Evolutionary conservation across 192 early-diverging fungal species (phyloP), one percentile per base, ranked within the genome.

Genomic region (Dimargaris cristalligena): DNA sequence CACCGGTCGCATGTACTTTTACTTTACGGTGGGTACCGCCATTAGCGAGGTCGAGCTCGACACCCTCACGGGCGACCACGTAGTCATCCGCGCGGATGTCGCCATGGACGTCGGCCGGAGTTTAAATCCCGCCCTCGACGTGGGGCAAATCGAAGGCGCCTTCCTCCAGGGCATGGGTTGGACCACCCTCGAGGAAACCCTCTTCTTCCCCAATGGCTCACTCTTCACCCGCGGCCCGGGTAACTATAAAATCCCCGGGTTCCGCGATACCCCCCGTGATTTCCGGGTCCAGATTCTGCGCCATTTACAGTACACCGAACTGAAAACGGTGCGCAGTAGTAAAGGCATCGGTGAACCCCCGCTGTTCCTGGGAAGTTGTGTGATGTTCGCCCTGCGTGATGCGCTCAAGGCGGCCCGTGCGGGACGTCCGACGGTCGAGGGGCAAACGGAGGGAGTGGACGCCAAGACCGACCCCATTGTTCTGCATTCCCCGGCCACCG

Each of bases 291-390:
- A 67, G 13, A 74, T 91, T 44, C 68, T 81, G 34, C 75, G 79
- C 66, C 71, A 71, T 44, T 70, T 72, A 0, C 62, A 65, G 3
- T 78, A 80, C 54, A 67, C 68, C 0, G 58, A 69, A 44, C 71
- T 87, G 26, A 80, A 82, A 60, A 89, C 87, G 28, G 80, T 92
- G 41, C 83, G 83, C 62, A 81, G 81, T 48, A 81, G 78, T 45
- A 90, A 90, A 76, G 90, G 87, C 50, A 83, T 90, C 44, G 90
- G 88, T 10, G 90, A 90, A 63, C 90, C 88, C 29, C 90, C 90
- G 35, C 68, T 92, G 58, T 92, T 91, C 71, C 62, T 92, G 30
- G 90, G 88, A 8, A 63, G 80, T 0, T 77, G 81, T 2, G 86
- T 87, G 3, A 82, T 84, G 48, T 90, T 81, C 69, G 88, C 90